Evolutionary conservation across 2,329 filamentous ascomycete genomes (phyloP).

Genomic region (Ceratocystis alfenasii): DNA sequence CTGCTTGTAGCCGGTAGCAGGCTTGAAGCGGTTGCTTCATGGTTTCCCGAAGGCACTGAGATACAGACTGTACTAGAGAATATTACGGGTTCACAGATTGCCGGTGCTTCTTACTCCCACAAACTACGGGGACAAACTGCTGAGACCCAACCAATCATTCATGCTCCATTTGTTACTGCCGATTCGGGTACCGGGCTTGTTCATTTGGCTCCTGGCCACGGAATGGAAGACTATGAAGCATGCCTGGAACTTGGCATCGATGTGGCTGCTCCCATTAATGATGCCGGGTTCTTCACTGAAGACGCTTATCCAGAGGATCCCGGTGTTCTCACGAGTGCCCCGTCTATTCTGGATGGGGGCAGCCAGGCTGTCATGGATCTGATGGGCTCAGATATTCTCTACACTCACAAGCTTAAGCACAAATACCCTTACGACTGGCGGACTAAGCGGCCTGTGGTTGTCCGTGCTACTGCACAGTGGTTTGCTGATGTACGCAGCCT

Average conservation of each 20-base stretch:
- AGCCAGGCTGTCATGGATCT: slow-evolving; percentile 57
- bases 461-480: slow-evolving; percentile 91
- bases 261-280: slow-evolving; percentile 71
- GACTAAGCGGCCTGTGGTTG: slow-evolving; percentile 82
- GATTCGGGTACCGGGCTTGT: slow-evolving; percentile 92
- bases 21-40: slow-evolving; percentile 45
- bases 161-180: slow-evolving; percentile 78
- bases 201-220: slow-evolving; percentile 86
- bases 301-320: slow-evolving; percentile 65
- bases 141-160: slow-evolving; percentile 55
- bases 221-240: slow-evolving; percentile 87
- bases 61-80: slow-evolving; percentile 40
- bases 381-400: slow-evolving; percentile 53
- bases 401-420: slow-evolving; percentile 61
- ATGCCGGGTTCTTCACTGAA: slow-evolving; percentile 66
- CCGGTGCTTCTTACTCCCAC: slow-evolving; percentile 56
- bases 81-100: slow-evolving; percentile 54
- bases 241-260: slow-evolving; percentile 59
- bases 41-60: slow-evolving; percentile 37
- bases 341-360: slow-evolving; percentile 60
- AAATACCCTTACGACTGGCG: slow-evolving; percentile 99
- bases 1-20: slow-evolving; percentile 63
- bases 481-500: slow-evolving; percentile 85
- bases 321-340: slow-evolving; percentile 49
- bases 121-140: slow-evolving; percentile 50